Base-by-base conservation (phyloP, 2,329 filamentous ascomycete genomes). In the Beauveria brongniartii region DNA sequence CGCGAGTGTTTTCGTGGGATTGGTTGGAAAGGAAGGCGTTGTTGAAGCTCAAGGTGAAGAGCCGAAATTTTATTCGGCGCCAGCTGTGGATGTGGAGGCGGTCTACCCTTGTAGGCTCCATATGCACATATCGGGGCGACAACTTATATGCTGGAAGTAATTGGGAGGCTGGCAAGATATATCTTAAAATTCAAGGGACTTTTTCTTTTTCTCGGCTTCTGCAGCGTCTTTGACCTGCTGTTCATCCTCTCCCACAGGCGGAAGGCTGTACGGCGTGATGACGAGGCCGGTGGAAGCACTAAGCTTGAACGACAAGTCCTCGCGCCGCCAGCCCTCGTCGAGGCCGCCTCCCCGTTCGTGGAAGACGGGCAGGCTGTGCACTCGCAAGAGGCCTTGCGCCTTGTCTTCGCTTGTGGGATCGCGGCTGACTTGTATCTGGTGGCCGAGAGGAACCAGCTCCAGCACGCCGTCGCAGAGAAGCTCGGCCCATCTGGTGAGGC, bases 221-320 rank as follows among this genome's bases (percentile, higher is more conserved):
- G 71, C 59, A 69, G 71, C 44, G 74, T 71, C 61, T 70, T 73
- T 67, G 9, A 61, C 55, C 7, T 63, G 53, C 16, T 75, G 73
- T 30, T 78, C 76, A 65, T 92, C 91, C 2, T 89, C 91, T 59
- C 92, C 90, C 46, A 93, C 79, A 0, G 94, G 94, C 28, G 94
- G 94, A 48, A 99, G 78, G 71, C 89, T 94, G 73, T 92, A 97
- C 0, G 92, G 91, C 68, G 88, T 90, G 65, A 99, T 91, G 44
- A 91, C 83, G 66, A 99, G 85, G 56, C 91, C 92, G 67, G 83
- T 87, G 3, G 83, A 82, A 68, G 91, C 82, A 72, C 91, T 96
- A 56, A 99, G 76, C 63, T 87, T 92, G 72, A 99, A 99, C 5
- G 92, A 92, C 74, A 96, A 82, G 73, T 97, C 92, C 69, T 96